These are phyloP conservation scores for Graphilbum ipis-grandicollis DNA, from an alignment of 2,329 filamentous ascomycete genomes.

Conservation along the genomic window DNA sequence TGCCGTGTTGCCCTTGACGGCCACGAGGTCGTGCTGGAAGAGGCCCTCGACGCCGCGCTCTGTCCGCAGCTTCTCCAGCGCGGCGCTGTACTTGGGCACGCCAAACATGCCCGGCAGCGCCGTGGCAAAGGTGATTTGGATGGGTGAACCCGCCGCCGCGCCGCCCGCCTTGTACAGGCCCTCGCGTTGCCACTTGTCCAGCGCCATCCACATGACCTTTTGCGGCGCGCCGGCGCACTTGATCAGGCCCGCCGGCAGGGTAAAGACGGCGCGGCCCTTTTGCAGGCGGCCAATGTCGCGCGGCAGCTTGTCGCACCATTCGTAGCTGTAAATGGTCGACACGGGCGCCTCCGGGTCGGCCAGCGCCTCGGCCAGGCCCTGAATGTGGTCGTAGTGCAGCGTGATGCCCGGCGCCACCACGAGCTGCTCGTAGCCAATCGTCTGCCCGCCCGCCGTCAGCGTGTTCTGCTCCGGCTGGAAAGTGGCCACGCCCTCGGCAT, in stretches of 20 bases:
- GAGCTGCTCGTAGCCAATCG: slow-evolving; percentile 44
- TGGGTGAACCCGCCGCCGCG: slow-evolving; percentile 19
- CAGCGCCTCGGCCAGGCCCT: slow-evolving; percentile 39
- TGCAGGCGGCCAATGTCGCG: slow-evolving; percentile 26
- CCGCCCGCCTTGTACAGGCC: slow-evolving; percentile 27
- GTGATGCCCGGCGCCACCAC: slow-evolving; percentile 42
- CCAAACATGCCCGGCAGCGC: slow-evolving; percentile 40
- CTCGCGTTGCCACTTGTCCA: slow-evolving; percentile 38
- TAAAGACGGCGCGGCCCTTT: slow-evolving; percentile 38
- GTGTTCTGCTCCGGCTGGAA: slow-evolving; percentile 39
- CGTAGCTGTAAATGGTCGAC: slow-evolving; percentile 40
- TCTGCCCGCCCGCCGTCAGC: slow-evolving; percentile 34
- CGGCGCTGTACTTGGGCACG: slow-evolving; percentile 39
- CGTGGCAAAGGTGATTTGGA: slow-evolving; percentile 38
- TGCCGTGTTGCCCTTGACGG: slow-evolving; percentile 29
- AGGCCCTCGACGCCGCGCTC: slow-evolving; percentile 38
- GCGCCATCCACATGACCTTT: slow-evolving; percentile 44
- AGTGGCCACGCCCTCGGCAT: slow-evolving; percentile 29
- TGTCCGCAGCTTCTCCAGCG: slow-evolving; percentile 32
- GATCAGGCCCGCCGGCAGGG: slow-evolving; percentile 37
- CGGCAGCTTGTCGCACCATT: slow-evolving; percentile 36
- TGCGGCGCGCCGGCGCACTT: slow-evolving; percentile 46
- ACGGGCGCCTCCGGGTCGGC: slow-evolving; percentile 27
- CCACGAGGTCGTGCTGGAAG: slow-evolving; percentile 38
- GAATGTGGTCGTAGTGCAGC: slow-evolving; percentile 31